Evolutionary conservation across 2,329 filamentous ascomycete genomes (phyloP).

Genomic region (Beauveria bassiana): DNA sequence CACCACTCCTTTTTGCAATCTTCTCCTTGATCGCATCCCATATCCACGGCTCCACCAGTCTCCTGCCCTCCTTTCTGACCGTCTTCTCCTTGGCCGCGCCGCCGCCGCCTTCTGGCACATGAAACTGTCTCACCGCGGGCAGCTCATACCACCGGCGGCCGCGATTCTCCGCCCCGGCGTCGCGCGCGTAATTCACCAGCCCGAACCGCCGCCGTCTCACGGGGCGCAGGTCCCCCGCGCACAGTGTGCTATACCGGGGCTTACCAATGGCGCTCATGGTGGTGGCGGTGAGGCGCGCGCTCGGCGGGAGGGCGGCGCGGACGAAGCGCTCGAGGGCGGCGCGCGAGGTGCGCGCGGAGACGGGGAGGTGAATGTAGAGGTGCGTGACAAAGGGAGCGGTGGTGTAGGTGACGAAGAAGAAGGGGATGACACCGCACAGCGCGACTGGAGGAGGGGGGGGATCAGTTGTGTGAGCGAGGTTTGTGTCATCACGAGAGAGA

Average conservation of each 20-base stretch:
- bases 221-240: slow-evolving; percentile 29
- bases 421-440: slow-evolving; percentile 54
- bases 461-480: not conserved
- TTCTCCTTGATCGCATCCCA: slow-evolving; percentile 32
- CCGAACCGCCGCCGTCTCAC: slow-evolving; percentile 26
- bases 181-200: slow-evolving; percentile 34
- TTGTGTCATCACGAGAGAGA: slow-evolving; percentile 4
- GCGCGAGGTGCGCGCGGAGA: slow-evolving; percentile 54
- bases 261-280: slow-evolving; percentile 50
- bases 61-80: slow-evolving; percentile 13
- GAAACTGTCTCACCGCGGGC: slow-evolving; percentile 31
- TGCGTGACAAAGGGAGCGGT: slow-evolving; percentile 65
- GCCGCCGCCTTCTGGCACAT: slow-evolving; percentile 21
- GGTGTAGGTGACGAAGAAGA: slow-evolving; percentile 55
- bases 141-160: slow-evolving; percentile 33
- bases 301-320: slow-evolving; percentile 35
- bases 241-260: slow-evolving; percentile 40
- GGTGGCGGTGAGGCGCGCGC: slow-evolving; percentile 41
- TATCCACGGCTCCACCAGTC: slow-evolving; percentile 31
- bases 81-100: not conserved
- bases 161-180: slow-evolving; percentile 26
- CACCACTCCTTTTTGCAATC: slow-evolving; percentile 14
- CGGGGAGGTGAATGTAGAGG: slow-evolving; percentile 62
- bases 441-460: slow-evolving; percentile 34
- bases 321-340: slow-evolving; percentile 47